Percentiles rank a stretch among this genome's conserved stretches.
These are phyloP conservation scores for Xylaria palmicola DNA, from an alignment of 495 filamentous ascomycete species.

Conservation along the genomic window DNA sequence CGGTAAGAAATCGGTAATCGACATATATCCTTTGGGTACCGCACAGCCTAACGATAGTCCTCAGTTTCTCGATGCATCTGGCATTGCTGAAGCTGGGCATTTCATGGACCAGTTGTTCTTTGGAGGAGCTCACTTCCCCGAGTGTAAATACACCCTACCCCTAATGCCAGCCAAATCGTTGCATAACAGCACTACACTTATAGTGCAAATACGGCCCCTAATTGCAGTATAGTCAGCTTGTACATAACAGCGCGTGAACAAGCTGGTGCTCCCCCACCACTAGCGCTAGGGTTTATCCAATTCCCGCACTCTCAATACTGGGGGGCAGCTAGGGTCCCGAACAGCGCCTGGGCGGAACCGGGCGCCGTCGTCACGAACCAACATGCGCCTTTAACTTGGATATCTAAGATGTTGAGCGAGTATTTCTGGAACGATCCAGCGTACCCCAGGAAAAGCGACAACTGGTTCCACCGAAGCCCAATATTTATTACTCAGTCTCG, in stretches of 20 bases:
- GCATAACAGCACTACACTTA: background rate
- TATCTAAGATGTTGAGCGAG: background rate
- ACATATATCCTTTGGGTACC: background rate
- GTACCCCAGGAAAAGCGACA: background rate
- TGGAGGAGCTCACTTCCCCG: background rate
- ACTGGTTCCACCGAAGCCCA: background rate
- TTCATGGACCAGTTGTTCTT: background rate
- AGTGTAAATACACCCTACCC: background rate
- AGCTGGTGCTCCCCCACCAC: too few species aligned
- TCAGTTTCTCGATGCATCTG: background rate
- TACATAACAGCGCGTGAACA: background rate
- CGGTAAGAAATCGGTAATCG: background rate
- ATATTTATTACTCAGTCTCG: background rate
- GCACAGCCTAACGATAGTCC: background rate
- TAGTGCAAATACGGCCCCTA: background rate
- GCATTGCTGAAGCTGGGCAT: background rate
- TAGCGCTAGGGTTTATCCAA: too few species aligned
- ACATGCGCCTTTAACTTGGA: background rate
- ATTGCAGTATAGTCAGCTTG: background rate
- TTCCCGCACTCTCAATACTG: too few species aligned
- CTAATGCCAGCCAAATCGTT: background rate
- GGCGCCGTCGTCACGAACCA: background rate
- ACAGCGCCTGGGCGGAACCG: background rate
- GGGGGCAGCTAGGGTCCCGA: background rate
- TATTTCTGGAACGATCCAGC: background rate